Percentiles rank a stretch among this genome's conserved stretches.
Conservation (phyloP, 208 protist genomes). For the Acanthamoeba castellanii region DNA sequence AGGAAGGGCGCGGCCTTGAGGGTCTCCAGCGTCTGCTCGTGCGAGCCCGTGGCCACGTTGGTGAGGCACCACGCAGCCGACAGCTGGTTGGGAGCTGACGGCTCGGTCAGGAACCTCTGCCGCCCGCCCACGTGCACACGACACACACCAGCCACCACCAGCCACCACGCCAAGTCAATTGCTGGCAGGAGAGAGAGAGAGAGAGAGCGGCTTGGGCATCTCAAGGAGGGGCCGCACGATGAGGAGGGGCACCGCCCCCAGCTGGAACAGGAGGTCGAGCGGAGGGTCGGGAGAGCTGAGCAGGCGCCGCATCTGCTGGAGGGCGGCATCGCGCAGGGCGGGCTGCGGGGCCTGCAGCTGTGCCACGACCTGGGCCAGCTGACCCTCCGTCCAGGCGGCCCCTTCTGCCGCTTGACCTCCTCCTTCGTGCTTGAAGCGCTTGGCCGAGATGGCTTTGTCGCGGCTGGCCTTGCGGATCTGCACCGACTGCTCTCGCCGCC, state of each 20-base stretch:
- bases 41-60: not conserved
- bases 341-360: not conserved
- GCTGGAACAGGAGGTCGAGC: not conserved
- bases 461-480: not conserved
- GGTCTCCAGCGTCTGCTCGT: slow-evolving; percentile 11
- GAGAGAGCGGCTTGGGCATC: not conserved
- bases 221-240: not conserved
- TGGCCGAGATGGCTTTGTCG: slow-evolving; percentile 19
- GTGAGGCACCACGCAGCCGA: slow-evolving; percentile 27
- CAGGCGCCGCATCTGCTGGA: not conserved
- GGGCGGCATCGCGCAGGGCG: not conserved
- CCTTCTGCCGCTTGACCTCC: not conserved
- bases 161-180: not conserved
- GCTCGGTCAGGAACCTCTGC: not conserved
- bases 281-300: not conserved
- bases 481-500: not conserved
- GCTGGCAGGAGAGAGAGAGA: too few species aligned
- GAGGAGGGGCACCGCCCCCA: not conserved
- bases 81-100: not conserved
- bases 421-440: slow-evolving; percentile 11
- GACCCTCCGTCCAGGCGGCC: too few species aligned
- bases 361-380: not conserved
- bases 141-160: not conserved
- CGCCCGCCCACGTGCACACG: too few species aligned
- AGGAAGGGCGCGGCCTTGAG: not conserved